Percentiles rank a stretch among this genome's conserved stretches.
Evolutionary conservation across 495 filamentous ascomycete genomes (phyloP).

Genomic region (Letharia lupina): DNA sequence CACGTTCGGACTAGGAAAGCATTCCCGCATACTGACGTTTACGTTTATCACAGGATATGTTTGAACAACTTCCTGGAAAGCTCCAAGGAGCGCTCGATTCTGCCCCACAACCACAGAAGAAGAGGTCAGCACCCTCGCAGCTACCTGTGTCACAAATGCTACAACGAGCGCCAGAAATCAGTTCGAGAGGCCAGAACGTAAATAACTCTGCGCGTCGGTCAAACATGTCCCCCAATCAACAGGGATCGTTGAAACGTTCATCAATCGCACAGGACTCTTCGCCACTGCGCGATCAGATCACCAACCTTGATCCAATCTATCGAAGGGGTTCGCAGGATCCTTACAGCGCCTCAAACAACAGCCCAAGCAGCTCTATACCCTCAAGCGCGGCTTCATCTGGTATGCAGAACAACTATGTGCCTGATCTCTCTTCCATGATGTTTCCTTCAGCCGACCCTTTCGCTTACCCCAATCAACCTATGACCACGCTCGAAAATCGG

Average conservation of each 20-base stretch:
- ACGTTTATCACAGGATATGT: slow-evolving; percentile 48
- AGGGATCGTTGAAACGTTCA: slow-evolving; percentile 5
- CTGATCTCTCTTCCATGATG: slow-evolving; percentile 82
- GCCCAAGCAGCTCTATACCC: slow-evolving; percentile 22
- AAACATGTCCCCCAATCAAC: slow-evolving; percentile 13
- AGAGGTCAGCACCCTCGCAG: slow-evolving; percentile 46
- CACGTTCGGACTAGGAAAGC: background rate
- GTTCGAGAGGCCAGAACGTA: background rate
- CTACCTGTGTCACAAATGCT: slow-evolving; percentile 31
- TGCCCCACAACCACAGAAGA: slow-evolving; percentile 43
- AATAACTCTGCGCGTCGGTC: slow-evolving; percentile 17
- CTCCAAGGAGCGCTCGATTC: slow-evolving; percentile 30
- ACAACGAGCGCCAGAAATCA: slow-evolving; percentile 27
- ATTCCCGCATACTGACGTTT: slow-evolving; percentile 21
- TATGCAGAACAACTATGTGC: slow-evolving; percentile 41
- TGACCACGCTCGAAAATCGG: slow-evolving; percentile 53
- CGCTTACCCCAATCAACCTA: slow-evolving; percentile 78
- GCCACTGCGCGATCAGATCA: slow-evolving; percentile 12
- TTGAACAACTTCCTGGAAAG: slow-evolving; percentile 69
- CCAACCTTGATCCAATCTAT: slow-evolving; percentile 8
- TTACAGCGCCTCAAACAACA: slow-evolving; percentile 17
- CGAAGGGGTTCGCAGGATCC: slow-evolving; percentile 16
- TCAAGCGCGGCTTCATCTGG: slow-evolving; percentile 30
- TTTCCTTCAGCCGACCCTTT: slow-evolving; percentile 87
- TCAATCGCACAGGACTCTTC: slow-evolving; percentile 16